A percentile compares a stretch with the other conserved stretches of the same genome.
phyloP scores from a whole-genome alignment of 306 rosid species.

The Quercus aquifolioides region DNA sequence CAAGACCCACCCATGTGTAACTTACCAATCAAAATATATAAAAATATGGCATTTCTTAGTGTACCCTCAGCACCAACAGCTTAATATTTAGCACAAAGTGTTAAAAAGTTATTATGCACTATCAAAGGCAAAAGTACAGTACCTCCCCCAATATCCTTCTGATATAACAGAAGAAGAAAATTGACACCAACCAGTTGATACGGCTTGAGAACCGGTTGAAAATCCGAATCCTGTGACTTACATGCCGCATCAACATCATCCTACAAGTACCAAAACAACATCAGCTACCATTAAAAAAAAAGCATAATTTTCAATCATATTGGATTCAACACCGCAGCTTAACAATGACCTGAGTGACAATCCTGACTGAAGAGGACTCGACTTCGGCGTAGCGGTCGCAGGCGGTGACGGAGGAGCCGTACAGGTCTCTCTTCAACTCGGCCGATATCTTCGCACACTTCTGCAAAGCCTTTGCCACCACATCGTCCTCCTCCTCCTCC shows the following conservation, averaged over 20 bases:
- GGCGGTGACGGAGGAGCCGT: constrained; percentile 51
- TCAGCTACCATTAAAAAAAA: not conserved
- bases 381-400: constrained; percentile 77
- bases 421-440: constrained; percentile 74
- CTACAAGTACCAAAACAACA: constrained; percentile 28
- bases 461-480: constrained; percentile 84
- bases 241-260: constrained; percentile 90
- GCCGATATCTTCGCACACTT: constrained; percentile 80
- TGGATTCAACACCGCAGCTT: not conserved
- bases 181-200: constrained; percentile 96
- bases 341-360: constrained; percentile 71
- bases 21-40: not conserved
- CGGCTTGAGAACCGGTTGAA: constrained; percentile 86
- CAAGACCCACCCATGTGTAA: no score
- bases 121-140: constrained; percentile 11
- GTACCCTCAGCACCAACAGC: not conserved
- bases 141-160: constrained; percentile 96
- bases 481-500: constrained; percentile 42
- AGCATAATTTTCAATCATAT: not conserved
- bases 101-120: not conserved
- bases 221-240: constrained; percentile 67
- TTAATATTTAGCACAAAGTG: not conserved
- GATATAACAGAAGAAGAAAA: constrained; percentile 81
- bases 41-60: not conserved
- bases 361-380: constrained; percentile 76